Conservation (phyloP, 306 rosid genomes). For the Neltuma alba region DNA sequence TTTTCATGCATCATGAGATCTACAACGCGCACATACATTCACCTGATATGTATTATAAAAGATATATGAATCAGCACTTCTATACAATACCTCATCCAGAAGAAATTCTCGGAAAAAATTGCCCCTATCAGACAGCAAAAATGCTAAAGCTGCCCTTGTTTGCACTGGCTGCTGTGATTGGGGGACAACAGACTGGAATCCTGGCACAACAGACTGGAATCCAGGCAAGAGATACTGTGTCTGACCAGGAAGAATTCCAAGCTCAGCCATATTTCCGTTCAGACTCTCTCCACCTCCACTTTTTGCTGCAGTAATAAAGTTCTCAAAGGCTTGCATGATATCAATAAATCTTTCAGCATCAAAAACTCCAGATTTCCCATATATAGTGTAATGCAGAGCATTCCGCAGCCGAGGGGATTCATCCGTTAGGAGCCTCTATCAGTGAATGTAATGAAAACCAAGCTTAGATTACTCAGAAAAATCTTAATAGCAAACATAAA, state of each 20-base stretch:
- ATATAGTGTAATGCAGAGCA: constrained; percentile 93
- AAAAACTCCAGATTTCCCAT: constrained; percentile 94
- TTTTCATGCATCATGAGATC: background rate
- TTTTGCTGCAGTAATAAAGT: constrained; percentile 95
- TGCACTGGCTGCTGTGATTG: constrained; percentile 67
- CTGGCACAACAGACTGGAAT: constrained; percentile 50
- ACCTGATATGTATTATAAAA: constrained; percentile 26
- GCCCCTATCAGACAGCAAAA: constrained; percentile 89
- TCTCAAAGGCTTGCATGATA: constrained; percentile 99
- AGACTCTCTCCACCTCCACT: constrained; percentile 94
- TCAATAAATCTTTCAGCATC: constrained; percentile 97
- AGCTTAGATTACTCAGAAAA: constrained; percentile 29
- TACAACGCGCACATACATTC: background rate
- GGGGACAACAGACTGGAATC: too few species aligned
- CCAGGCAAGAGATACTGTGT: constrained; percentile 55
- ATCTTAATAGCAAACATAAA: constrained; percentile 16
- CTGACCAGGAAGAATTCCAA: constrained; percentile 60
- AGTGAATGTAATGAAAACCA: constrained; percentile 33
- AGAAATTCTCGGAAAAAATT: constrained; percentile 96
- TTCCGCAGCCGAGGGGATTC: constrained; percentile 90
- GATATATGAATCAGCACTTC: constrained; percentile 28
- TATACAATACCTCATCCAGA: constrained; percentile 82
- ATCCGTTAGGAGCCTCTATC: constrained; percentile 94
- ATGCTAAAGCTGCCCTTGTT: constrained; percentile 93
- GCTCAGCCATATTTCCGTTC: constrained; percentile 91